Percentiles rank a stretch among this genome's conserved stretches.
Evolutionary conservation across 2,329 filamentous ascomycete genomes (phyloP).

Genomic region (Chaetothyriales sp.): DNA sequence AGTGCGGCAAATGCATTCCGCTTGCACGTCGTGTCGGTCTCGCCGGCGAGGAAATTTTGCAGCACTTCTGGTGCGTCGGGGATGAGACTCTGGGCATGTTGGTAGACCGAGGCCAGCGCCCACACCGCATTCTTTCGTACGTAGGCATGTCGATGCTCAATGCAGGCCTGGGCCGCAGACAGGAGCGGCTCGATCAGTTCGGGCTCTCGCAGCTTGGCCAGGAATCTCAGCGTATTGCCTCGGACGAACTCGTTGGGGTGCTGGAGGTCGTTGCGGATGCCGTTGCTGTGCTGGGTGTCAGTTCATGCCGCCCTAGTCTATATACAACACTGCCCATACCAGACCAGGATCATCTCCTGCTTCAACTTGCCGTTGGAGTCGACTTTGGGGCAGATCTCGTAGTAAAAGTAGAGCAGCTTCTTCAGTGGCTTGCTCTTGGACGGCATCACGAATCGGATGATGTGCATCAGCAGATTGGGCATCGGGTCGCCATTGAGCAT

Average conservation of each 20-base stretch:
- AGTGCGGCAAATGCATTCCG: constrained; percentile 92
- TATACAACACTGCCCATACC: constrained; percentile 43
- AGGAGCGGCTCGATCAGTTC: constrained; percentile 94
- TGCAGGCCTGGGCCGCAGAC: constrained; percentile 77
- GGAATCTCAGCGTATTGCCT: constrained; percentile 93
- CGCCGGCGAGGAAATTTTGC: constrained; percentile 72
- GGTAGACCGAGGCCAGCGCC: constrained; percentile 81
- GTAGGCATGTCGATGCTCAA: constrained; percentile 93
- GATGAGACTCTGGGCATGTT: constrained; percentile 80
- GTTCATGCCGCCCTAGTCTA: background rate
- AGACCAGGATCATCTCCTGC: constrained; percentile 99
- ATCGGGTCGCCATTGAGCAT: constrained; percentile 98
- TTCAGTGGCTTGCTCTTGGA: constrained; percentile 93
- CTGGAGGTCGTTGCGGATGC: constrained; percentile 92
- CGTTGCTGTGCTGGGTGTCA: constrained; percentile 52
- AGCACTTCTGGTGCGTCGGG: constrained; percentile 92
- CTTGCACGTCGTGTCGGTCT: constrained; percentile 93
- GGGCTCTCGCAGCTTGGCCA: constrained; percentile 88
- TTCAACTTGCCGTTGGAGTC: constrained; percentile 88
- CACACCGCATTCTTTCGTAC: constrained; percentile 97
- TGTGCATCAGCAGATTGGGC: constrained; percentile 94
- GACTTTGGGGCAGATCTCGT: constrained; percentile 83
- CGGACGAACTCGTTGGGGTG: constrained; percentile 97
- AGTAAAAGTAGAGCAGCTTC: constrained; percentile 98
- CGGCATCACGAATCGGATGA: constrained; percentile 99